These are phyloP conservation scores for Leptographium procerum DNA, from an alignment of 2,329 filamentous ascomycete genomes.

Conservation along the genomic window DNA sequence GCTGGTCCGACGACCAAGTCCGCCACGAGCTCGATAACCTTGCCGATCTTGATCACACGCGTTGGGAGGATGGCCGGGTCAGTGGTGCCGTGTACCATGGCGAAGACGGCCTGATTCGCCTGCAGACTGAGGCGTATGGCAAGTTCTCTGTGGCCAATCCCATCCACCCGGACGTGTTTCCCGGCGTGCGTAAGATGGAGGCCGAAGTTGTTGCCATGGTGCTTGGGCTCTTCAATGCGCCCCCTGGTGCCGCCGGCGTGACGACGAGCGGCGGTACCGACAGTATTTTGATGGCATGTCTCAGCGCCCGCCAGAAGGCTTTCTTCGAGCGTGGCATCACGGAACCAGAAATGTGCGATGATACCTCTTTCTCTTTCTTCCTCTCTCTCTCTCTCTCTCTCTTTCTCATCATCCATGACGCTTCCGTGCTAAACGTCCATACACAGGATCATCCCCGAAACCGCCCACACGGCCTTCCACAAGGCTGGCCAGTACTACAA, in stretches of 20 bases:
- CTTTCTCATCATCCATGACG: background rate
- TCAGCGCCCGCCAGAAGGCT: constrained; percentile 82
- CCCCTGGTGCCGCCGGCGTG: constrained; percentile 72
- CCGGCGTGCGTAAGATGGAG: constrained; percentile 97
- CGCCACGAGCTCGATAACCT: constrained; percentile 69
- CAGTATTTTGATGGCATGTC: constrained; percentile 90
- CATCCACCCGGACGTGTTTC: constrained; percentile 96
- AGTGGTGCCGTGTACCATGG: constrained; percentile 96
- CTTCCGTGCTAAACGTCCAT: background rate
- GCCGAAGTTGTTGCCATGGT: constrained; percentile 97
- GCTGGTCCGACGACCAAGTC: constrained; percentile 69
- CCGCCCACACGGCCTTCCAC: constrained; percentile 89
- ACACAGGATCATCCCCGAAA: constrained; percentile 77
- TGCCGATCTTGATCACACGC: constrained; percentile 79
- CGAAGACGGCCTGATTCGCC: constrained; percentile 64
- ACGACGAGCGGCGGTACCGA: constrained; percentile 91
- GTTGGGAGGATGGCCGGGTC: constrained; percentile 93
- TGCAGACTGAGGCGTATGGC: constrained; percentile 88
- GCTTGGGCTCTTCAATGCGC: constrained; percentile 77
- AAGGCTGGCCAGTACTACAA: constrained; percentile 95
- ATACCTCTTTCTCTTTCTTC: too few relatives aligned
- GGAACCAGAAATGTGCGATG: constrained; percentile 82
- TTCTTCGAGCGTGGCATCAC: constrained; percentile 76
- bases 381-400: background rate
- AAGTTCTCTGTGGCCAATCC: constrained; percentile 94